Base-by-base conservation (phyloP, 768 basidiomycete genomes). In the Fistulinella prunicolor region DNA sequence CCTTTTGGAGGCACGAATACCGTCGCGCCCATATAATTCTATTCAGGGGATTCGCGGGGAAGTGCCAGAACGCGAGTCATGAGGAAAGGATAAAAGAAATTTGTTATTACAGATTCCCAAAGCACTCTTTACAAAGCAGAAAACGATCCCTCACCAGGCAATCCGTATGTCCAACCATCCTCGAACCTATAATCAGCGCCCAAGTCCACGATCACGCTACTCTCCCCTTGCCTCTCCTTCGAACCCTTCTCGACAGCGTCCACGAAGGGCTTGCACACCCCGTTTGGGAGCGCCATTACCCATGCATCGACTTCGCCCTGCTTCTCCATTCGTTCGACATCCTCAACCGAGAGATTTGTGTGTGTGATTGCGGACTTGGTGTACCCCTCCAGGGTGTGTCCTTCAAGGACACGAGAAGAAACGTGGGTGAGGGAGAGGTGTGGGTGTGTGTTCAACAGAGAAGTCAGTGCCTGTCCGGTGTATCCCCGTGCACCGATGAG, bases 211-310 rank as follows among this genome's bases (percentile, higher is more conserved):
- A 98, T 72, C 17, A 95, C 90, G 56, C 93, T 89, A 36, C 55
- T 12, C 8, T 59, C 52, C 38, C 61, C 56, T 44, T 67, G 70
- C 53, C 82, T 80, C 59, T 75, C 78, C 52, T 72, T 70, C 13
- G 85, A 74, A 6, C 85, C 91, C 30, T 81, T 77, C 60, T 96
- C 93, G 40, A 99, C 72, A 14, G 95, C 95, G 60, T 94, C 93
- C 28, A 99, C 93, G 64, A 95, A 99, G 1, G 94, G 94, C 69
- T 94, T 94, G 73, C 89, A 88, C 20, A 92, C 80, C 17, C 96
- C 96, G 57, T 98, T 99, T n/a, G 96, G 96, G 40, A 99, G 78
- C 3, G 96, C 96, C 89, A 97, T 94, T 44, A 98, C 82, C 95
- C 96, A 99, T 9, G 93, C 95, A 63, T 99, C 95, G 16, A 99